Percentiles rank a stretch among this genome's conserved stretches.
Conservation (phyloP, 805 yeast species). For the Diddensiella caesifluorescens region DNA sequence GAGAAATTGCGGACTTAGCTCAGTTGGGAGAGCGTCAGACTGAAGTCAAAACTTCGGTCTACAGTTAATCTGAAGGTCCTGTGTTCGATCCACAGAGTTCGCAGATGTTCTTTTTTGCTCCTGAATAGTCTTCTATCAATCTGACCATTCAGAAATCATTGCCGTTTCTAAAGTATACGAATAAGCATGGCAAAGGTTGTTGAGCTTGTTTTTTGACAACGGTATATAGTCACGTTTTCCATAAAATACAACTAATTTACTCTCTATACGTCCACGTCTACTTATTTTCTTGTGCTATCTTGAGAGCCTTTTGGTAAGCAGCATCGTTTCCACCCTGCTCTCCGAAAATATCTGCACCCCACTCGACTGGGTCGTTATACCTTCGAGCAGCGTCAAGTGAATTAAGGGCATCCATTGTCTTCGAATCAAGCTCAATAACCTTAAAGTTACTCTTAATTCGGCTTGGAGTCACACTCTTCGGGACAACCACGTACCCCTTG, state of each 20-base stretch:
- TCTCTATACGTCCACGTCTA: too few species aligned
- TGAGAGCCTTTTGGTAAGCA: slow-evolving; percentile 19
- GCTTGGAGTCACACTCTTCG: slow-evolving; percentile 66
- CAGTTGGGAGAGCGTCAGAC: slow-evolving; percentile 48
- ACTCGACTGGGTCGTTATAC: slow-evolving; percentile 28
- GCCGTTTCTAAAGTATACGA: too few species aligned
- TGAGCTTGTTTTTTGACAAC: too few species aligned
- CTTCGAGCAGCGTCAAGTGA: slow-evolving; percentile 24
- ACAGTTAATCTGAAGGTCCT: slow-evolving; percentile 69
- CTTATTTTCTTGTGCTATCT: slow-evolving; percentile 16
- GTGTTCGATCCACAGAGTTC: slow-evolving; percentile 75
- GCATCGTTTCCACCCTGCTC: slow-evolving; percentile 23
- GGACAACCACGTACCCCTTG: slow-evolving; percentile 65
- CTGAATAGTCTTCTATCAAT: too few species aligned
- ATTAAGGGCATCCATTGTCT: slow-evolving; percentile 33
- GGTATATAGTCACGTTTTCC: too few species aligned
- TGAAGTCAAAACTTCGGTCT: slow-evolving; percentile 37
- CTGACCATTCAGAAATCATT: too few species aligned
- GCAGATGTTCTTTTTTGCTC: slow-evolving; percentile 31
- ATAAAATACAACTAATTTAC: too few species aligned
- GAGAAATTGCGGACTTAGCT: slow-evolving; percentile 37
- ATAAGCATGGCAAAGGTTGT: too few species aligned
- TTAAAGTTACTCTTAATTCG: slow-evolving; percentile 57
- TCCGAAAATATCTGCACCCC: slow-evolving; percentile 30
- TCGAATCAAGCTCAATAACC: slow-evolving; percentile 42